These are phyloP conservation scores for Gnaphalium uliginosum DNA, from an alignment of 129 eudicot genomes.

Conservation along the genomic window DNA sequence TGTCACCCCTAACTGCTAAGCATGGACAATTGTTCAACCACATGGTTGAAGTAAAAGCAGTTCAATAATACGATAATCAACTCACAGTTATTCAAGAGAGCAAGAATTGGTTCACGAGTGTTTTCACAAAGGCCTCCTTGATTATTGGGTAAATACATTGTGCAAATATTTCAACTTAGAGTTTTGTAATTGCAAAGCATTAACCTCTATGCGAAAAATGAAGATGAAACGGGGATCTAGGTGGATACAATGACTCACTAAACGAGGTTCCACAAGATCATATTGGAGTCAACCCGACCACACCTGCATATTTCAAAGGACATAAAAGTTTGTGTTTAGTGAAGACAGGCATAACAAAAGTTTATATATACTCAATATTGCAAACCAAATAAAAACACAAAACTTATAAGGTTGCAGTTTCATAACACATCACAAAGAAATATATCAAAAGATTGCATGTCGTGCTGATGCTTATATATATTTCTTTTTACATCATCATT, in stretches of 20 bases:
- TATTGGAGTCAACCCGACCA: slow-evolving; percentile 68
- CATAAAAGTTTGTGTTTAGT: slow-evolving; percentile 6
- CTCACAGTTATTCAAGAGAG: slow-evolving; percentile 17
- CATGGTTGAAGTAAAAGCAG: background rate
- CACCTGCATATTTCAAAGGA: slow-evolving; percentile 46
- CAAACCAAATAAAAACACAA: background rate
- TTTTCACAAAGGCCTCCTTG: slow-evolving; percentile 26
- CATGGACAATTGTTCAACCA: background rate
- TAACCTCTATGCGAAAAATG: slow-evolving; percentile 36
- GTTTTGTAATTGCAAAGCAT: slow-evolving; percentile 25
- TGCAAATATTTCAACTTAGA: slow-evolving; percentile 22
- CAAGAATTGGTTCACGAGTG: slow-evolving; percentile 27
- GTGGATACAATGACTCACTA: slow-evolving; percentile 1
- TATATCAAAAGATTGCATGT: background rate
- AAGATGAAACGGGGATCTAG: background rate
- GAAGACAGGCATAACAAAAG: background rate
- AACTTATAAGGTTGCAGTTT: background rate
- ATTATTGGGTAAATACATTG: slow-evolving; percentile 33
- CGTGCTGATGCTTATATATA: background rate
- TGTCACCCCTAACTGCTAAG: background rate
- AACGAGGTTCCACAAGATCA: slow-evolving; percentile 23
- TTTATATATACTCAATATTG: background rate
- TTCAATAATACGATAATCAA: slow-evolving; percentile 6
- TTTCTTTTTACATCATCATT: slow-evolving; percentile 2
- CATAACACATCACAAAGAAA: background rate